phyloP scores from a whole-genome alignment of 2,329 filamentous ascomycete genomes.

The Curvularia spicifera region DNA sequence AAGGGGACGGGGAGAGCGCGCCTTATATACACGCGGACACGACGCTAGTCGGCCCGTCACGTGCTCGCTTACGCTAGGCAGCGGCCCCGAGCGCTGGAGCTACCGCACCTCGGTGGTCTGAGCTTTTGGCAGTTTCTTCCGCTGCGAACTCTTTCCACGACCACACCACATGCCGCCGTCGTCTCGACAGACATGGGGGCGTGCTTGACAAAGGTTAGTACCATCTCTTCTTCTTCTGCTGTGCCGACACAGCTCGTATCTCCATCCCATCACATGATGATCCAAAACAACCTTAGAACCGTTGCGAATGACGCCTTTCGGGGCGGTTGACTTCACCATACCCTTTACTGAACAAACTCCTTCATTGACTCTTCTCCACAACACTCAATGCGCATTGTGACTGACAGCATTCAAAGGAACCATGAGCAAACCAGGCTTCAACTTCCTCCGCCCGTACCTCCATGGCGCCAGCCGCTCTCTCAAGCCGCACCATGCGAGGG shows the following conservation, averaged over 20 bases:
- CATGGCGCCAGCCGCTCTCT: slow-evolving; percentile 50
- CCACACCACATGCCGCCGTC: slow-evolving; percentile 7
- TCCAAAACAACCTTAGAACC: slow-evolving; percentile 61
- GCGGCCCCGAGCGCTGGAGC: not conserved
- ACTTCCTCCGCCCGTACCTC: slow-evolving; percentile 64
- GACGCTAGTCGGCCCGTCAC: not conserved
- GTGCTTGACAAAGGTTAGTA: slow-evolving; percentile 12
- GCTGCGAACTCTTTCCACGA: not conserved
- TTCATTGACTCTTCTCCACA: not conserved
- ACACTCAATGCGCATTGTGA: slow-evolving; percentile 25
- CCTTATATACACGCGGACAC: not conserved
- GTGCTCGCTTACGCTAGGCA: not conserved
- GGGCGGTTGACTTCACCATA: slow-evolving; percentile 59
- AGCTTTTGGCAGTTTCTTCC: slow-evolving; percentile 11
- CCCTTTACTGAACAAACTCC: slow-evolving; percentile 45
- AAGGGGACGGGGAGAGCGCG: not conserved
- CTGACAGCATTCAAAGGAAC: slow-evolving; percentile 46
- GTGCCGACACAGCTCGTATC: not conserved
- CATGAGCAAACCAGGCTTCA: slow-evolving; percentile 58
- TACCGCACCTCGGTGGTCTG: not conserved
- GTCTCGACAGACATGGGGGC: slow-evolving; percentile 10
- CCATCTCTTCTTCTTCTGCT: not conserved
- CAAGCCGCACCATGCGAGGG: slow-evolving; percentile 56
- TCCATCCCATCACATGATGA: slow-evolving; percentile 37
- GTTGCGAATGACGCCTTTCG: slow-evolving; percentile 68